Evolutionary conservation across 192 early-diverging fungal species (phyloP).

Genomic region (Dimargaris cristalligena): DNA sequence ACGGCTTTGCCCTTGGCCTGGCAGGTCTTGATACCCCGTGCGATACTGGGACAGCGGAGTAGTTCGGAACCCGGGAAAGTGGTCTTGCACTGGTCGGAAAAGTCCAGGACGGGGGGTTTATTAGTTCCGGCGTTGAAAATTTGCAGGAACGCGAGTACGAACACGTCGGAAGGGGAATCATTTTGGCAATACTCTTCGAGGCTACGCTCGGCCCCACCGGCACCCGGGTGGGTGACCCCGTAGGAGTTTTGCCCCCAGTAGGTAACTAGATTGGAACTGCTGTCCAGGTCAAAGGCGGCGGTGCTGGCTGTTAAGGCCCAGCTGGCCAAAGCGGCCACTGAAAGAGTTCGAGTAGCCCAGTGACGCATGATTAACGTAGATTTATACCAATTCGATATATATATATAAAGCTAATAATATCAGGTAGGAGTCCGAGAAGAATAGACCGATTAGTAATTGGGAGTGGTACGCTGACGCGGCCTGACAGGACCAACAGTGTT

Average conservation of each 20-base stretch:
- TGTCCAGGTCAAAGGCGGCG: slow-evolving; percentile 27
- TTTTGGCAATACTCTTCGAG: slow-evolving; percentile 43
- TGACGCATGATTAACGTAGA: too few species aligned
- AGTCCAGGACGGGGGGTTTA: slow-evolving; percentile 42
- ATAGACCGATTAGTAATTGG: too few species aligned
- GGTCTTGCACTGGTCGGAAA: slow-evolving; percentile 46
- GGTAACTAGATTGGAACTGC: slow-evolving; percentile 33
- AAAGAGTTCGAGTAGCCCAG: too few species aligned
- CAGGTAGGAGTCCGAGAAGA: too few species aligned
- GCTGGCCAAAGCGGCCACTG: too few species aligned
- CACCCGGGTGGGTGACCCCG: slow-evolving; percentile 24
- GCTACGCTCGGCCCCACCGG: slow-evolving; percentile 22
- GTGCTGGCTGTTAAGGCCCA: too few species aligned
- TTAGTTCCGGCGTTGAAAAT: slow-evolving; percentile 43
- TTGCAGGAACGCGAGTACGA: slow-evolving; percentile 43
- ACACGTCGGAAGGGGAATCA: slow-evolving; percentile 25
- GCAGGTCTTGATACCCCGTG: slow-evolving; percentile 45
- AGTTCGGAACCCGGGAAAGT: slow-evolving; percentile 38
- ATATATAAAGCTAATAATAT: too few species aligned
- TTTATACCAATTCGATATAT: too few species aligned
- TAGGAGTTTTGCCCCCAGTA: slow-evolving; percentile 46
- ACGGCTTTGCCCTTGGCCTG: slow-evolving; percentile 57
- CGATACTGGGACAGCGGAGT: slow-evolving; percentile 51
- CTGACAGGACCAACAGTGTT: too few species aligned
- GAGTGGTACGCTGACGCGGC: too few species aligned